Evolutionary conservation across 2,329 filamentous ascomycete species (phyloP).

Genomic region (Mollisiaceae sp.): DNA sequence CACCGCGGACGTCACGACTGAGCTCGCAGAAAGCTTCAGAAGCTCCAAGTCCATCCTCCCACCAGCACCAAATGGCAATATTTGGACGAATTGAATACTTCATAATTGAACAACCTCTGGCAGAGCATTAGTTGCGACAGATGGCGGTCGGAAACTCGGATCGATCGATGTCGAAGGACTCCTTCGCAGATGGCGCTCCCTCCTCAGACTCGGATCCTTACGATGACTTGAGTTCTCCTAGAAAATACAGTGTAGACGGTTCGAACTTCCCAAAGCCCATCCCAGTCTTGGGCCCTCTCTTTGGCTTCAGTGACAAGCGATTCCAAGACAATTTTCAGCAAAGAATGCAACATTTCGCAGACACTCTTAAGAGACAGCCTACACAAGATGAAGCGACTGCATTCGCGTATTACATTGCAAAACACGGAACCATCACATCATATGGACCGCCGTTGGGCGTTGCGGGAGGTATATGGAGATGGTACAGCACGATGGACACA

Average conservation of each 20-base stretch:
- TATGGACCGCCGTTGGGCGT: constrained; percentile 35
- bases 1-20: constrained; percentile 31
- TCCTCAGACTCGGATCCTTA: constrained; percentile 39
- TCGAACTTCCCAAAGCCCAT: constrained; percentile 35
- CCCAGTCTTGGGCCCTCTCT: constrained; percentile 34
- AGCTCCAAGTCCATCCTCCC: constrained; percentile 17
- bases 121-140: constrained; percentile 11
- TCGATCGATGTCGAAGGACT: constrained; percentile 20
- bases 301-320: constrained; percentile 31
- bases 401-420: constrained; percentile 37
- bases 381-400: constrained; percentile 39
- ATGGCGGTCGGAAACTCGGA: constrained; percentile 40
- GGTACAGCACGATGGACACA: constrained; percentile 29
- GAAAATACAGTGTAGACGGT: constrained; percentile 28
- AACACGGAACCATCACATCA: constrained; percentile 36
- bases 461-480: constrained; percentile 35
- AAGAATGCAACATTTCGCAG: constrained; percentile 14
- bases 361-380: constrained; percentile 30
- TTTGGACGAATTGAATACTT: not conserved
- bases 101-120: not conserved
- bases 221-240: constrained; percentile 10
- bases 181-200: constrained; percentile 34
- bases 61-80: constrained; percentile 5
- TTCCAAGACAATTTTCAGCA: constrained; percentile 12
- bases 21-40: not conserved